Evolutionary conservation across 1,284 basidiomycete genomes (phyloP), one percentile per base, ranked within the genome.

Genomic region (Inonotus obliquus): DNA sequence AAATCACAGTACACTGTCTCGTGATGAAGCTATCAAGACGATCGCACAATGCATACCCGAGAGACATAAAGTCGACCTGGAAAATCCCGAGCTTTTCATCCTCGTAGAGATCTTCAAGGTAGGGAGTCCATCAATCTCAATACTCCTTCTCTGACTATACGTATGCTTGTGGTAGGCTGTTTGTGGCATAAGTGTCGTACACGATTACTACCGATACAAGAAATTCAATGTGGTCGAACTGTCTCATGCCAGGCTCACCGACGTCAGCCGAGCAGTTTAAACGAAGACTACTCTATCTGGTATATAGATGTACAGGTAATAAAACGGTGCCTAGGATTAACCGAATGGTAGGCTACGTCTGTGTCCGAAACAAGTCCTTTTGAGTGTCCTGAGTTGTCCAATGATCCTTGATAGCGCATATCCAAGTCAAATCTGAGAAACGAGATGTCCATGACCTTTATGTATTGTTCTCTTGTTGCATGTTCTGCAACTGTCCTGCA

Each of bases 31-130:
- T 25, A 85, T 92, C 29, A 78, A 89, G 60, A 79, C 81, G 55
- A 76, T 92, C 29, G 91, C 86, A 0, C 77, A 80, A 64, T 88
- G 85, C 66, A 81, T 92, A 17, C 89, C 90, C 0, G 75, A 77
- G 57, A 79, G 77, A 9, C 86, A 87, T 65, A 80, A 73, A 4
- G 91, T 92, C 14, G 80, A 88, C 59, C 74, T 92, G 14, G 78
- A 81, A 32, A 73, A 85, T 64, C 85, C 91, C 0, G 81, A 88
- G 49, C 72, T 89, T 1, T 90, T 89, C 63, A 80, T 92, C 53
- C 78, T 92, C 6, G 83, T 91, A 3, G 89, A 92, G 68, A 78
- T 92, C 10, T 92, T 91, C 79, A 92, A 92, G 81, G 91, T 87
- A 58, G 54, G 75, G 11, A 9, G 23, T 52, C 2, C 58, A 41